Evolutionary conservation across 2,329 filamentous ascomycete genomes (phyloP).

Genomic region (Apiospora koreana): DNA sequence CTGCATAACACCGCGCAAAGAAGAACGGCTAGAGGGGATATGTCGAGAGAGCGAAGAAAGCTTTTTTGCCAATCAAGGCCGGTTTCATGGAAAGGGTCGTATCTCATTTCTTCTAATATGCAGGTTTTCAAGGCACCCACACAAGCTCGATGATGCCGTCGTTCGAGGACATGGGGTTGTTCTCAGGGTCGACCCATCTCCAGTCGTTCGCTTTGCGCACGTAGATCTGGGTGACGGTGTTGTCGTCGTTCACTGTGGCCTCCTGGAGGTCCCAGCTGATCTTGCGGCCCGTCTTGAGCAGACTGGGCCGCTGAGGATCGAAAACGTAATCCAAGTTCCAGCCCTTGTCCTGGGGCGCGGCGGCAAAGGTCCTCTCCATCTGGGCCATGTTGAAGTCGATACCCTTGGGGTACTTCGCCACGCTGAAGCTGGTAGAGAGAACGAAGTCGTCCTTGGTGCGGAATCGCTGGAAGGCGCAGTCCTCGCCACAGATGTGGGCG

Average conservation of each 20-base stretch:
- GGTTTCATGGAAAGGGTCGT: constrained; percentile 19
- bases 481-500: constrained; percentile 60
- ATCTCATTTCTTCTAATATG: constrained; percentile 17
- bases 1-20: not conserved
- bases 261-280: constrained; percentile 57
- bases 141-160: constrained; percentile 60
- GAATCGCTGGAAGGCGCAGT: constrained; percentile 62
- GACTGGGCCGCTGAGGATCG: constrained; percentile 48
- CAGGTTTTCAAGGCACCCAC: constrained; percentile 46
- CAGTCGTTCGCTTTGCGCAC: constrained; percentile 53
- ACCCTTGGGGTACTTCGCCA: constrained; percentile 56
- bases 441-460: constrained; percentile 54
- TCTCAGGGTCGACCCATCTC: constrained; percentile 51
- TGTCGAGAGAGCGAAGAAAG: constrained; percentile 8
- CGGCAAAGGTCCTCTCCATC: constrained; percentile 55
- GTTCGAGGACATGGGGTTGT: constrained; percentile 49
- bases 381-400: constrained; percentile 51
- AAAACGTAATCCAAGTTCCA: constrained; percentile 55
- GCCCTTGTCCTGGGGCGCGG: constrained; percentile 46
- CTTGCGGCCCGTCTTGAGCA: constrained; percentile 51
- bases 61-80: constrained; percentile 16
- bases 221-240: constrained; percentile 54
- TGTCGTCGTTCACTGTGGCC: constrained; percentile 46
- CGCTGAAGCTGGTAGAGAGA: constrained; percentile 60
- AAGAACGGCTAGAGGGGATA: not conserved